phyloP scores from a whole-genome alignment of 2,329 filamentous ascomycete species.

The Zymoseptoria tritici region DNA sequence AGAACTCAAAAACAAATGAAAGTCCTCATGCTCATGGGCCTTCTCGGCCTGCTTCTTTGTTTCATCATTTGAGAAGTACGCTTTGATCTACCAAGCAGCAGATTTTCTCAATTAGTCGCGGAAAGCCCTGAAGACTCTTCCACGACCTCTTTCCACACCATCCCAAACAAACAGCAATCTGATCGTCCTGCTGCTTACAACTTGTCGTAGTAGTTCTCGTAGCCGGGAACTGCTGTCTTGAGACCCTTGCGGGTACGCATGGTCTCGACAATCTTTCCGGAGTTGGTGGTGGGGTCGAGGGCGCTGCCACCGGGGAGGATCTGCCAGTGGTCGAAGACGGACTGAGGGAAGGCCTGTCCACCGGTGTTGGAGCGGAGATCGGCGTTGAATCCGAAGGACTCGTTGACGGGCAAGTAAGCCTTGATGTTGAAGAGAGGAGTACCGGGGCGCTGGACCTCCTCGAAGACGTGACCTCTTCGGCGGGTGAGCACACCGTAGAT shows the following conservation, averaged over 20 bases:
- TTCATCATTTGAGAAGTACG: neutral
- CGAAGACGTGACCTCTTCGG: constrained; percentile 97
- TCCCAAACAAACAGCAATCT: constrained; percentile 10
- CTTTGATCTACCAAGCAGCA: neutral
- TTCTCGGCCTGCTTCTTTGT: neutral
- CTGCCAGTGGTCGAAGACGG: constrained; percentile 99
- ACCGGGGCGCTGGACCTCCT: constrained; percentile 94
- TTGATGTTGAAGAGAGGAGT: constrained; percentile 99
- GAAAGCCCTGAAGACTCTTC: constrained; percentile 16
- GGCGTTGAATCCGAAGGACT: constrained; percentile 98
- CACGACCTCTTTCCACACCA: constrained; percentile 9
- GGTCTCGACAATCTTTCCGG: constrained; percentile 72
- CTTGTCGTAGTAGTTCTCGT: constrained; percentile 60
- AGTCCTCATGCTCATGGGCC: neutral
- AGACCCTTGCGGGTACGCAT: constrained; percentile 99
- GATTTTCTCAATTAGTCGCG: constrained; percentile 6
- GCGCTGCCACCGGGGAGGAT: constrained; percentile 88
- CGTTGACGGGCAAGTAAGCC: constrained; percentile 91
- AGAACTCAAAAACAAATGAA: neutral
- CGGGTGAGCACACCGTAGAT: constrained; percentile 99
- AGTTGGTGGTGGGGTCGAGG: constrained; percentile 73
- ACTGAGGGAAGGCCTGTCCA: constrained; percentile 98
- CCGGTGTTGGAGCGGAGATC: constrained; percentile 90
- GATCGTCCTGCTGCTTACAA: constrained; percentile 22
- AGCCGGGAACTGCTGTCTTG: constrained; percentile 87